phyloP scores from a whole-genome alignment of 306 rosid species.

The Cyamopsis tetragonoloba region DNA sequence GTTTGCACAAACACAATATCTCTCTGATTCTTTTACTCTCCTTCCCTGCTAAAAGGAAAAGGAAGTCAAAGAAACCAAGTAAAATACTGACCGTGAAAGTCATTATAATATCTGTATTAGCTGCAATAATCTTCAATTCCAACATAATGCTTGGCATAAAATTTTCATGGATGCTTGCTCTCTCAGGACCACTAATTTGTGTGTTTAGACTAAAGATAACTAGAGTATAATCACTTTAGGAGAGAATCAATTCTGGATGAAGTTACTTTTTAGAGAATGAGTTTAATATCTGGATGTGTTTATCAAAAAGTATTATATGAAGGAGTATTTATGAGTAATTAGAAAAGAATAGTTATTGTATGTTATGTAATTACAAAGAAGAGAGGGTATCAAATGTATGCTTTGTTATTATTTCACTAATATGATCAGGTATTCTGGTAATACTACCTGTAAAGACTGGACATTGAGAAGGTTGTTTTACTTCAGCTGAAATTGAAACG shows the following conservation, averaged over 20 bases:
- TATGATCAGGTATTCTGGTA: conserved; percentile 7
- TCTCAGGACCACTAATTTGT: not conserved
- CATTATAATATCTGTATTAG: not conserved
- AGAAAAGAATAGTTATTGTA: not conserved
- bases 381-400: not conserved
- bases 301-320: not conserved
- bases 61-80: not conserved
- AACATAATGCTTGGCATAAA: not conserved
- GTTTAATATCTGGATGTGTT: conserved; percentile 3
- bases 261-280: not conserved
- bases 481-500: conserved; percentile 4
- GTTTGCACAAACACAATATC: too few relatives aligned
- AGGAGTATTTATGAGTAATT: not conserved
- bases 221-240: not conserved
- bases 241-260: not conserved
- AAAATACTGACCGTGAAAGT: not conserved
- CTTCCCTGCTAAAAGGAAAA: not conserved
- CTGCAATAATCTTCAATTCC: not conserved
- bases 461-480: not conserved
- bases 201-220: not conserved
- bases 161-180: conserved; percentile 2
- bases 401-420: not conserved
- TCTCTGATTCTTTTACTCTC: too few relatives aligned
- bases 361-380: not conserved
- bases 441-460: not conserved